Conservation (phyloP, 1,284 basidiomycete genomes). For the Amylostereum chailletii region DNA sequence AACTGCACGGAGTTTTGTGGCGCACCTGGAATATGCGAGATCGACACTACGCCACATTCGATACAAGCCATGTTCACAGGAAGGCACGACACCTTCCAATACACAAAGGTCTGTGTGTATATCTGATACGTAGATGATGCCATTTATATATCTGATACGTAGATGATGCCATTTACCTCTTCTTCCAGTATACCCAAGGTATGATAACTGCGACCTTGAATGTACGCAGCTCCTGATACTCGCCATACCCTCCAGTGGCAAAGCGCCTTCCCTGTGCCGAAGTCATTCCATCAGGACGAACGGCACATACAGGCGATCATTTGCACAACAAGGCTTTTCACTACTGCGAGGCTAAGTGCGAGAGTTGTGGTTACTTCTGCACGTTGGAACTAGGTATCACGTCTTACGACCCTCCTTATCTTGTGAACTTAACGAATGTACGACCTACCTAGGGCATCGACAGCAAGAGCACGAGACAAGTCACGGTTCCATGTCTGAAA, state of each 20-base stretch:
- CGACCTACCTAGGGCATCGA: conserved; percentile 36
- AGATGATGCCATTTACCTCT: not conserved
- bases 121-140: too few relatives aligned
- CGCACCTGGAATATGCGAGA: conserved; percentile 8
- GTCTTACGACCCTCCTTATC: not conserved
- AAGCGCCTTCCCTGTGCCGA: conserved; percentile 41
- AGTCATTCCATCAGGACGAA: conserved; percentile 32
- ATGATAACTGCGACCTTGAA: not conserved
- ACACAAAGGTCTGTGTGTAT: conserved; percentile 9
- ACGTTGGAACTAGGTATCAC: conserved; percentile 41
- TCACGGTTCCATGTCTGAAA: conserved; percentile 55
- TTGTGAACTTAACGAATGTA: not conserved
- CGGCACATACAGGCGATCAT: conserved; percentile 37
- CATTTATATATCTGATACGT: not conserved
- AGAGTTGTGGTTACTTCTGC: conserved; percentile 50
- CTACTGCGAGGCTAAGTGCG: conserved; percentile 38
- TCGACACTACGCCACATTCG: conserved; percentile 10
- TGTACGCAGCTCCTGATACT: not conserved
- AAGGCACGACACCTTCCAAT: conserved; percentile 11
- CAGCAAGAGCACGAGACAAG: conserved; percentile 55
- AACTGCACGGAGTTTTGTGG: conserved; percentile 7
- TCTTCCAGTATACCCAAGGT: conserved; percentile 25
- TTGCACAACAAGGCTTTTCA: conserved; percentile 27
- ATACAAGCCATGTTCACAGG: conserved; percentile 11
- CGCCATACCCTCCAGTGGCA: conserved; percentile 23